A percentile compares a stretch with the other conserved stretches of the same genome.
phyloP scores from a whole-genome alignment of 257 asterid species.

The Coffea canephora region DNA sequence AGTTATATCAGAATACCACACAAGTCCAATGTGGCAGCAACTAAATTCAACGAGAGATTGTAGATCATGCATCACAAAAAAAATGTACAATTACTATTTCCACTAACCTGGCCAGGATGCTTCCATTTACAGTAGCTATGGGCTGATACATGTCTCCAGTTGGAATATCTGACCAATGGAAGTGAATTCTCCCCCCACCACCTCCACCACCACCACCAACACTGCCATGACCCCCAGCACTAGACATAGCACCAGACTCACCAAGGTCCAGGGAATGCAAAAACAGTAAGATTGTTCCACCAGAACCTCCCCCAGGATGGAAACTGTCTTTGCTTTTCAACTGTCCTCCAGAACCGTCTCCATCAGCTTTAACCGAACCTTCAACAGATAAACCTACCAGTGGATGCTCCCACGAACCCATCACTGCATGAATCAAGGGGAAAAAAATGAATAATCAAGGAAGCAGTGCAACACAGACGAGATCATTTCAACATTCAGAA shows the following conservation, averaged over 20 bases:
- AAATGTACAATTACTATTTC: conserved; percentile 1
- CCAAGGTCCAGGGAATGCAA: conserved; percentile 56
- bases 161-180: conserved; percentile 92
- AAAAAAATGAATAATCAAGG: conserved; percentile 12
- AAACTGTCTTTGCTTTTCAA: conserved; percentile 25
- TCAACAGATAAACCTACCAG: conserved; percentile 52
- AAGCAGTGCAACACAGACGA: conserved; percentile 1
- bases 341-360: conserved; percentile 48
- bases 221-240: conserved; percentile 85
- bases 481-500: background rate
- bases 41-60: background rate
- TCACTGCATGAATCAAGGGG: conserved; percentile 54
- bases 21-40: background rate
- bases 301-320: conserved; percentile 95
- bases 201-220: conserved; percentile 84
- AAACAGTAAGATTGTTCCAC: conserved; percentile 87
- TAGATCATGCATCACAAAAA: background rate
- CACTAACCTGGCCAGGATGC: conserved; percentile 66
- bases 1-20: background rate
- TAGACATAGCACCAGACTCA: conserved; percentile 64
- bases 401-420: conserved; percentile 92
- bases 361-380: conserved; percentile 85
- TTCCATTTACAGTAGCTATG: conserved; percentile 78
- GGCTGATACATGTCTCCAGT: conserved; percentile 95
- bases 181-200: conserved; percentile 98